Evolutionary conservation across 2,329 filamentous ascomycete species (phyloP).

Genomic region (Penicillium italicum): DNA sequence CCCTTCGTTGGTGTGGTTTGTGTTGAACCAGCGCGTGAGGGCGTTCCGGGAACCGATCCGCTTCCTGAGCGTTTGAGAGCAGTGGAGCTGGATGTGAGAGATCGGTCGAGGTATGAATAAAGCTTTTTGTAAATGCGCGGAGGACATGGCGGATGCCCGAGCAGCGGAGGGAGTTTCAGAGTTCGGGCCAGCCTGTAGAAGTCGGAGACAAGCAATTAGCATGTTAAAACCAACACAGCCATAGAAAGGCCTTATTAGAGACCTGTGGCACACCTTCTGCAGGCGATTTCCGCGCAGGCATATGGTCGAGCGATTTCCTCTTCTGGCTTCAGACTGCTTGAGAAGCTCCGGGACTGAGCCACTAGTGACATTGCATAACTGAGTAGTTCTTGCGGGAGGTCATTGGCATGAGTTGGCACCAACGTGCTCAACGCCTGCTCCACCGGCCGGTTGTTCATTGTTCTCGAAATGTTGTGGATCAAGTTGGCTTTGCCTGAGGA

Average conservation of each 20-base stretch:
- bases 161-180: constrained; percentile 72
- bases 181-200: constrained; percentile 66
- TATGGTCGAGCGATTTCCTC: constrained; percentile 85
- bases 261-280: constrained; percentile 61
- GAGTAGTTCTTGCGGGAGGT: constrained; percentile 65
- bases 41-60: constrained; percentile 31
- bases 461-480: neutral
- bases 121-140: constrained; percentile 80
- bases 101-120: constrained; percentile 73
- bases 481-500: neutral
- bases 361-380: constrained; percentile 70
- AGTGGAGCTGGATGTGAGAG: constrained; percentile 48
- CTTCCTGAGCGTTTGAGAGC: constrained; percentile 37
- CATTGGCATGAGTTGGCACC: constrained; percentile 67
- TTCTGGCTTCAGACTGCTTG: constrained; percentile 73
- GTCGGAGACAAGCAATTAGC: neutral
- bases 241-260: neutral
- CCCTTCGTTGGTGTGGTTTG: constrained; percentile 41
- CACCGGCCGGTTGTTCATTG: constrained; percentile 68
- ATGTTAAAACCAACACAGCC: too few species aligned
- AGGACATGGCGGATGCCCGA: constrained; percentile 71
- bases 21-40: constrained; percentile 25
- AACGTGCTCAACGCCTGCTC: constrained; percentile 70
- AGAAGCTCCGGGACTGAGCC: constrained; percentile 74
- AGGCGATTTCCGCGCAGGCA: constrained; percentile 84